phyloP scores from a whole-genome alignment of 2,329 filamentous ascomycete species.

The Sporothrix sp. region DNA sequence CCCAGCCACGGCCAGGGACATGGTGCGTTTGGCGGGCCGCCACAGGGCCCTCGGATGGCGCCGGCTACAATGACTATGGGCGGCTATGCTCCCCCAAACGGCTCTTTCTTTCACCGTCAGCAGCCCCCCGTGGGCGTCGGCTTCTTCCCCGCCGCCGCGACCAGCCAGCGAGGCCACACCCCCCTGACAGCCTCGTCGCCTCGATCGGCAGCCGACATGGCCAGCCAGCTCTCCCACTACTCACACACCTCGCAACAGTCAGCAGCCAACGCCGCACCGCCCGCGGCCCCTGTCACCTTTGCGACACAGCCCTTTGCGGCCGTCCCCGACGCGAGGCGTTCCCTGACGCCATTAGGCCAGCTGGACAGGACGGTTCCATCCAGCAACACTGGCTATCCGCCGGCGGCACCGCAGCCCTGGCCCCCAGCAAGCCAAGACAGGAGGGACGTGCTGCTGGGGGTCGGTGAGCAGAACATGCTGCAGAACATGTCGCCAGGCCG shows the following conservation, averaged over 20 bases:
- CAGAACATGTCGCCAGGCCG: neutral
- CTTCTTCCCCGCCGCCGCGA: too few relatives aligned
- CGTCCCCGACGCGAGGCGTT: neutral
- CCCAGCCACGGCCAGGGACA: too few relatives aligned
- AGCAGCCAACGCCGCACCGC: neutral
- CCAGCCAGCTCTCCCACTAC: neutral
- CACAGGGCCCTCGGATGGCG: too few relatives aligned
- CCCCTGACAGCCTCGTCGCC: too few relatives aligned
- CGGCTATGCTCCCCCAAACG: too few relatives aligned
- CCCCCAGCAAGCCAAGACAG: neutral
- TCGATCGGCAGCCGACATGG: too few relatives aligned
- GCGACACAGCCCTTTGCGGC: neutral
- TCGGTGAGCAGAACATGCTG: neutral
- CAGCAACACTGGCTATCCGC: neutral
- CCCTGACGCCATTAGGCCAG: neutral
- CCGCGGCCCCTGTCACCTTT: neutral
- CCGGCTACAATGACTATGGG: too few relatives aligned
- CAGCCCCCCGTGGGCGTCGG: too few relatives aligned
- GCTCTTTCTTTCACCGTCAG: too few relatives aligned
- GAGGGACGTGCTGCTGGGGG: neutral
- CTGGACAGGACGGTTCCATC: neutral
- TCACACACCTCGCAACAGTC: neutral
- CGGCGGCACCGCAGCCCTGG: neutral
- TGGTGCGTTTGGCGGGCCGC: too few relatives aligned
- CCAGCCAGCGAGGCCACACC: too few relatives aligned